phyloP scores from a whole-genome alignment of 2,329 filamentous ascomycete genomes.

The Diaporthe humulicola region DNA sequence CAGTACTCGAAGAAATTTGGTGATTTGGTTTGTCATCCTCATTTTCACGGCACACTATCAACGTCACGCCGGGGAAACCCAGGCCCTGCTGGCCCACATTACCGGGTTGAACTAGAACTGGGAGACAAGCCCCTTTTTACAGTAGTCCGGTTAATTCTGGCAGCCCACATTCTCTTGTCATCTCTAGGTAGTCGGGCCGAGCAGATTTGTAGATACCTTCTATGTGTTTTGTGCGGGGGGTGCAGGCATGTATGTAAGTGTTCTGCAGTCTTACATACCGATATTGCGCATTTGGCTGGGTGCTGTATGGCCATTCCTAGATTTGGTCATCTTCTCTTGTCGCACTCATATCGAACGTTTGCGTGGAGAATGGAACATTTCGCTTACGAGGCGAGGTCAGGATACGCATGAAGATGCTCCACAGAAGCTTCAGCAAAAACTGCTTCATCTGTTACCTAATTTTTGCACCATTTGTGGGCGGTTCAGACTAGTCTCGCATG shows the following conservation, averaged over 20 bases:
- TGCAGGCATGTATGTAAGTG: neutral
- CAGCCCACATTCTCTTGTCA: neutral
- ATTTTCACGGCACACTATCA: slow-evolving; percentile 15
- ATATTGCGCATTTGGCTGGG: neutral
- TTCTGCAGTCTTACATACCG: neutral
- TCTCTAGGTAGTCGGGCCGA: no score
- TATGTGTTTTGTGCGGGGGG: neutral
- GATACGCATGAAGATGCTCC: slow-evolving; percentile 10
- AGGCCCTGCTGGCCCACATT: slow-evolving; percentile 24
- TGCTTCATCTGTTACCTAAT: slow-evolving; percentile 14
- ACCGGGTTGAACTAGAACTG: neutral
- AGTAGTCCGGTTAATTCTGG: neutral
- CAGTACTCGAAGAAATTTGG: neutral
- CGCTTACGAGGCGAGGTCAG: slow-evolving; percentile 20
- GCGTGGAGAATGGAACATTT: slow-evolving; percentile 10
- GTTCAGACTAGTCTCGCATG: neutral
- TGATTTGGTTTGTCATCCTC: slow-evolving; percentile 16
- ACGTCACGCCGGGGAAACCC: neutral
- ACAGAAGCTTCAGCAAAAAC: slow-evolving; percentile 25
- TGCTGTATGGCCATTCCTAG: neutral
- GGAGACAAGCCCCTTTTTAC: slow-evolving; percentile 1
- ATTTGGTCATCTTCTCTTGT: slow-evolving; percentile 6
- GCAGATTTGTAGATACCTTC: no score
- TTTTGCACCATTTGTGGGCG: slow-evolving; percentile 12
- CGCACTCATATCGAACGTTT: neutral